These are phyloP conservation scores for Breviolum minutum DNA, from an alignment of 73 alveolate species.

Conservation along the genomic window DNA sequence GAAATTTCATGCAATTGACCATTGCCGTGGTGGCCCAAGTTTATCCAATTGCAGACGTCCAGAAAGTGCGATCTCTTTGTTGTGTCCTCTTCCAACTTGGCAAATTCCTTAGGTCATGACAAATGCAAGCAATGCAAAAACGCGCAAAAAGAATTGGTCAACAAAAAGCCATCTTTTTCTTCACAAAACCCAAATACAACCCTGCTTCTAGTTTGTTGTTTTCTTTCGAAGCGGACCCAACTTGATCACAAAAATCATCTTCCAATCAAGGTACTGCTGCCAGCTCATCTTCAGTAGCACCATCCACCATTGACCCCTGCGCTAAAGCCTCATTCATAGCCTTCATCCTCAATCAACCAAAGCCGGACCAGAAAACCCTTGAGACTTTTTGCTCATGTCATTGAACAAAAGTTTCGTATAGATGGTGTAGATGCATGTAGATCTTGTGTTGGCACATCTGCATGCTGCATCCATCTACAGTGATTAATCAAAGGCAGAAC, in stretches of 20 bases:
- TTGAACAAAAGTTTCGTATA: neutral
- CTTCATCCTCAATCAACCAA: constrained; percentile 48
- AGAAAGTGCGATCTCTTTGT: neutral
- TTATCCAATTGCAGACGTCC: neutral
- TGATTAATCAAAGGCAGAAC: too few species aligned
- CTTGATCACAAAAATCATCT: too few species aligned
- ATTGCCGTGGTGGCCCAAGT: neutral
- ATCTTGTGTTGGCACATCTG: neutral
- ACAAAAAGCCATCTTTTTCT: neutral
- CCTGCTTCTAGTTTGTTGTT: neutral
- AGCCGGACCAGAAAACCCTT: too few species aligned
- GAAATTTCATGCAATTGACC: too few species aligned
- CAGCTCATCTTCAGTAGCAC: constrained; percentile 88
- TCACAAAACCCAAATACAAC: neutral
- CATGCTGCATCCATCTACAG: too few species aligned
- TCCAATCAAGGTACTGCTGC: neutral
- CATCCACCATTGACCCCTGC: constrained; percentile 70
- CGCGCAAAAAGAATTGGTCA: neutral
- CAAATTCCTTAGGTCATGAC: constrained; percentile 28
- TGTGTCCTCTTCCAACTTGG: constrained; percentile 70
- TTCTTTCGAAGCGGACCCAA: neutral
- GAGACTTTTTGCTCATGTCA: too few species aligned
- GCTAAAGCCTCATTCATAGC: constrained; percentile 85
- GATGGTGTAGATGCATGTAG: neutral
- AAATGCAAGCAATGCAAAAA: neutral